phyloP scores from a whole-genome alignment of 805 yeast genomes.

The Candida yuanshanica region DNA sequence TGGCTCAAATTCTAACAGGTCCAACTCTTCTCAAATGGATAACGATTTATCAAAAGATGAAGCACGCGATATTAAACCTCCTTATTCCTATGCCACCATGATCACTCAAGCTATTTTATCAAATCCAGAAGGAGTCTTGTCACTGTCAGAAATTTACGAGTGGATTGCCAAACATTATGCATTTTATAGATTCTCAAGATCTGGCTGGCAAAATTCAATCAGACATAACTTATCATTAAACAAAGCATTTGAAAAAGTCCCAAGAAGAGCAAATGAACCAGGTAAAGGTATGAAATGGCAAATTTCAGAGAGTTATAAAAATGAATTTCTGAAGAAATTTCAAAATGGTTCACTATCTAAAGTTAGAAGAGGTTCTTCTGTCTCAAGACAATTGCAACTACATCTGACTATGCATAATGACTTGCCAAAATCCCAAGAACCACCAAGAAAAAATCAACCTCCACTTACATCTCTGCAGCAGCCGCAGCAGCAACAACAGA shows the following conservation, averaged over 20 bases:
- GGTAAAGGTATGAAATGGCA: constrained; percentile 99
- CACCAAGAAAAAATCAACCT: constrained; percentile 28
- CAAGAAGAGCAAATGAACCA: constrained; percentile 91
- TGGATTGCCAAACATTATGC: constrained; percentile 89
- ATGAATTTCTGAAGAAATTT: constrained; percentile 79
- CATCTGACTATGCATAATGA: constrained; percentile 49
- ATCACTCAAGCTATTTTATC: constrained; percentile 94
- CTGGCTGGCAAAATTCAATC: constrained; percentile 98
- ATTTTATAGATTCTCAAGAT: constrained; percentile 82
- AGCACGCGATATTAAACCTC: constrained; percentile 91
- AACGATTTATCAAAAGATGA: constrained; percentile 84
- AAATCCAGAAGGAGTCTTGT: constrained; percentile 79
- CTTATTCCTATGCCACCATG: constrained; percentile 96
- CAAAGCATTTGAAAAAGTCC: constrained; percentile 97
- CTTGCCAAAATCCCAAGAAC: constrained; percentile 31
- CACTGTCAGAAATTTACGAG: constrained; percentile 84
- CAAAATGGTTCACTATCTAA: constrained; percentile 69
- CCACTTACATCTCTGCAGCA: constrained; percentile 17
- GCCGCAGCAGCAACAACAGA: constrained; percentile 31
- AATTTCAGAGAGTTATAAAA: constrained; percentile 76
- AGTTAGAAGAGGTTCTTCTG: constrained; percentile 74
- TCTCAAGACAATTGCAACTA: constrained; percentile 71
- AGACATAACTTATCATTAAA: constrained; percentile 91
- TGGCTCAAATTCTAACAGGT: background rate
- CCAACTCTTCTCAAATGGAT: constrained; percentile 3